These are phyloP conservation scores for Arthroderma sp. DNA, from an alignment of 2,329 filamentous ascomycete species.

Conservation along the genomic window DNA sequence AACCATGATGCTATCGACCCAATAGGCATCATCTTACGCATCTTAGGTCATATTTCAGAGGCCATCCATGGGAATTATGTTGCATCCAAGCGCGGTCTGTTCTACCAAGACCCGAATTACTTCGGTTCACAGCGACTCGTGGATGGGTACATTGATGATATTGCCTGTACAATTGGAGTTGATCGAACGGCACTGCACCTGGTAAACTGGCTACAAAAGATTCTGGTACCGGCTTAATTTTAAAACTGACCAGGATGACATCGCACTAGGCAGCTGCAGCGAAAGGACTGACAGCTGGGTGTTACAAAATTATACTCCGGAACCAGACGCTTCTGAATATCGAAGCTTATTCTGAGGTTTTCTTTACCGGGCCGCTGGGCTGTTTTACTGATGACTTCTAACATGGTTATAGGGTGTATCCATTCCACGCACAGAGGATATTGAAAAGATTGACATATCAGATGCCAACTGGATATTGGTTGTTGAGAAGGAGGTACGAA, in stretches of 20 bases:
- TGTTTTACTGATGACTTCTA: neutral
- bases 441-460: conserved; percentile 33
- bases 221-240: neutral
- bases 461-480: conserved; percentile 46
- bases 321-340: conserved; percentile 26
- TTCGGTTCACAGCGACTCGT: conserved; percentile 46
- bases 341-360: conserved; percentile 18
- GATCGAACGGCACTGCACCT: conserved; percentile 44
- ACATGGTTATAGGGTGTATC: conserved; percentile 37
- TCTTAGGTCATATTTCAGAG: conserved; percentile 43
- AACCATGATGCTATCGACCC: neutral
- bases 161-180: conserved; percentile 47
- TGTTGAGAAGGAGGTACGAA: conserved; percentile 48
- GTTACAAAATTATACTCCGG: conserved; percentile 17
- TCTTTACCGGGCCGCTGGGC: conserved; percentile 10
- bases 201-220: conserved; percentile 25
- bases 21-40: conserved; percentile 41
- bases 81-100: conserved; percentile 52
- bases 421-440: conserved; percentile 36
- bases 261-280: conserved; percentile 27
- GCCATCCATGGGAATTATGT: conserved; percentile 35
- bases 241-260: neutral
- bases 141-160: conserved; percentile 46
- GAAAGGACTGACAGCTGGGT: conserved; percentile 32
- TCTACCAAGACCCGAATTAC: conserved; percentile 47